Conservation (phyloP, 768 basidiomycete species). For the Boletus vinaceobasis region DNA sequence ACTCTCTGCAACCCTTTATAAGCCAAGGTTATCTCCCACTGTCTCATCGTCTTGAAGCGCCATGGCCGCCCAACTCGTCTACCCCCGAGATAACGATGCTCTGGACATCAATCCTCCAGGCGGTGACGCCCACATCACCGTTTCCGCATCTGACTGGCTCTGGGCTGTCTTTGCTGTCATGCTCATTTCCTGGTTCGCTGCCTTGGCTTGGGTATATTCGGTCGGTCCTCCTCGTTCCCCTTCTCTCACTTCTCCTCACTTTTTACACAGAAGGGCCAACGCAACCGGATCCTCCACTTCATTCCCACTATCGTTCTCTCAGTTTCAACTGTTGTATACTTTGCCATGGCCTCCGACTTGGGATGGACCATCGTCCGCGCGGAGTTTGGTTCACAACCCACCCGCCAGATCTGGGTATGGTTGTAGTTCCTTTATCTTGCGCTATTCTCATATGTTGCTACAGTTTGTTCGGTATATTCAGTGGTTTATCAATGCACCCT, state of each 20-base stretch:
- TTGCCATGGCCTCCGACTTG: conserved; percentile 55
- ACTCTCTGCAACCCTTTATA: conserved; percentile 9
- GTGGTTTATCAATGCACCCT: conserved; percentile 55
- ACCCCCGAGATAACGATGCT: conserved; percentile 28
- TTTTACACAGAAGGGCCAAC: conserved; percentile 31
- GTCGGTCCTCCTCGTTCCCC: conserved; percentile 6
- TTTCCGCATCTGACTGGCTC: conserved; percentile 47
- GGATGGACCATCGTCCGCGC: conserved; percentile 44
- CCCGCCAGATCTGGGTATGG: conserved; percentile 45
- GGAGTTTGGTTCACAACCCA: conserved; percentile 29
- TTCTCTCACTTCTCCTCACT: neutral
- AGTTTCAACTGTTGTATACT: conserved; percentile 46
- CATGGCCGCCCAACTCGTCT: conserved; percentile 18
- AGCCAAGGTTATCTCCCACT: neutral
- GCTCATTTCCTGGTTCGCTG: conserved; percentile 37
- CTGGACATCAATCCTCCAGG: conserved; percentile 35
- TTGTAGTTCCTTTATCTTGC: too few species aligned
- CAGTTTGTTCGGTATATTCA: conserved; percentile 55
- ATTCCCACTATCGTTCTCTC: conserved; percentile 45
- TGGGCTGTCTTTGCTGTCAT: conserved; percentile 56
- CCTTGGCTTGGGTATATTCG: conserved; percentile 36
- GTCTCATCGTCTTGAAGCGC: neutral
- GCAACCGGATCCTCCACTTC: conserved; percentile 49
- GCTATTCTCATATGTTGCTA: neutral
- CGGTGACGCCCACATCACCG: conserved; percentile 40